Percentiles rank a stretch among this genome's conserved stretches.
These are phyloP conservation scores for Filosporella fistucella DNA, from an alignment of 495 filamentous ascomycete species.

Conservation along the genomic window DNA sequence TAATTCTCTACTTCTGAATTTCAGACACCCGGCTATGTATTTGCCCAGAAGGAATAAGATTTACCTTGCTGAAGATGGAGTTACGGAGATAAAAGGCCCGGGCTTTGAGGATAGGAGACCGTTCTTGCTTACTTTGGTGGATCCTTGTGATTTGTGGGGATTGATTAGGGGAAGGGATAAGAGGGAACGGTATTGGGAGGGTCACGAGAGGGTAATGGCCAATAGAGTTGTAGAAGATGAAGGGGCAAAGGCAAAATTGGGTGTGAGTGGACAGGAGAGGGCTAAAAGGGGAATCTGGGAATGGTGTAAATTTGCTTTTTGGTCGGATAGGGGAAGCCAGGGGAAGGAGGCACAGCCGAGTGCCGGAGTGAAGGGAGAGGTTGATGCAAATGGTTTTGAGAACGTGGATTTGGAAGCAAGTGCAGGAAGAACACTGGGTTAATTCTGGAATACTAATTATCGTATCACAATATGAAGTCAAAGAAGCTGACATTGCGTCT, in stretches of 20 bases:
- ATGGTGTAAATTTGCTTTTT: neutral
- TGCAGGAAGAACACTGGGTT: too few species aligned
- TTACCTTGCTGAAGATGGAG: conserved; percentile 58
- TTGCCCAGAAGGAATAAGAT: conserved; percentile 57
- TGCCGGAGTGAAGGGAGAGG: too few species aligned
- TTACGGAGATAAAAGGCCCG: conserved; percentile 57
- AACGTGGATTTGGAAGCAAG: neutral
- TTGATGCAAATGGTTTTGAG: neutral
- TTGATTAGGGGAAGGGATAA: conserved; percentile 45
- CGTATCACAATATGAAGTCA: too few species aligned
- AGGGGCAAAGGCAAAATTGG: neutral
- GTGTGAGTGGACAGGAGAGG: neutral
- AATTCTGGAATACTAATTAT: too few species aligned
- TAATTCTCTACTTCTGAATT: conserved; percentile 57
- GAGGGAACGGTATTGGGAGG: conserved; percentile 11
- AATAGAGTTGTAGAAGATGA: neutral
- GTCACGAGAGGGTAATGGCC: neutral
- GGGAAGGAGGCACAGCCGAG: neutral
- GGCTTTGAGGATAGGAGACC: conserved; percentile 53
- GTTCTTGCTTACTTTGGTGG: conserved; percentile 50
- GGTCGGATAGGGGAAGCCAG: neutral
- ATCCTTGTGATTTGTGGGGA: conserved; percentile 61
- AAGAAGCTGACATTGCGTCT: too few species aligned
- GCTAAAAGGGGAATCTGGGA: neutral
- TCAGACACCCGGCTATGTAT: conserved; percentile 53